A percentile compares a stretch with the other conserved stretches of the same genome.
Evolutionary conservation across 192 early-diverging fungal genomes (phyloP).

Genomic region (Umbelopsis sp.): DNA sequence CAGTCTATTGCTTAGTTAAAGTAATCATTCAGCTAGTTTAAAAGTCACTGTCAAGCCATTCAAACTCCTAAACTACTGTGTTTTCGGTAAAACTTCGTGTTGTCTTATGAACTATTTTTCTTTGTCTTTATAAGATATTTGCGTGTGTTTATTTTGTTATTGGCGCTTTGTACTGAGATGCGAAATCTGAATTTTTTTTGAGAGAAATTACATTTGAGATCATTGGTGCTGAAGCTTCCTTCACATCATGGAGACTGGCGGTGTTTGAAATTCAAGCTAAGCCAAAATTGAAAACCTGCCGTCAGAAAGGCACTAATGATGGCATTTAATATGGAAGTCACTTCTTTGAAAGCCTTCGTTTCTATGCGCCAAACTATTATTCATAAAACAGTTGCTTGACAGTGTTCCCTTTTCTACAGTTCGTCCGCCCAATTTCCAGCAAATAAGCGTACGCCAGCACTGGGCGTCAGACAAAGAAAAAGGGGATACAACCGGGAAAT

Average conservation of each 20-base stretch:
- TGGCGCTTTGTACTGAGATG: not conserved
- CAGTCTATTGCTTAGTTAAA: too few species aligned
- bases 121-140: too few species aligned
- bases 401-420: not conserved
- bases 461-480: not conserved
- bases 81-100: too few species aligned
- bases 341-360: not conserved
- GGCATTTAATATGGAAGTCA: constrained; percentile 1
- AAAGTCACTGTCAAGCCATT: too few species aligned
- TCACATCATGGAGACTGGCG: not conserved
- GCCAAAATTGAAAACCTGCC: not conserved
- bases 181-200: not conserved
- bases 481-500: not conserved
- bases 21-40: too few species aligned
- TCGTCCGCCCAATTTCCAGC: not conserved
- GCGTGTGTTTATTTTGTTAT: not conserved
- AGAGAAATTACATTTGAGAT: not conserved
- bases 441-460: not conserved
- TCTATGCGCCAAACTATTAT: not conserved
- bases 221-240: not conserved
- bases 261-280: not conserved
- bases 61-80: too few species aligned
- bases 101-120: too few species aligned
- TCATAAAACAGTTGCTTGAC: not conserved
- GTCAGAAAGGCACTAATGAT: not conserved